Evolutionary conservation across 441 rosid species (phyloP), one percentile per base, ranked within the genome.

Genomic region (Pelargonium cotyledonis): DNA sequence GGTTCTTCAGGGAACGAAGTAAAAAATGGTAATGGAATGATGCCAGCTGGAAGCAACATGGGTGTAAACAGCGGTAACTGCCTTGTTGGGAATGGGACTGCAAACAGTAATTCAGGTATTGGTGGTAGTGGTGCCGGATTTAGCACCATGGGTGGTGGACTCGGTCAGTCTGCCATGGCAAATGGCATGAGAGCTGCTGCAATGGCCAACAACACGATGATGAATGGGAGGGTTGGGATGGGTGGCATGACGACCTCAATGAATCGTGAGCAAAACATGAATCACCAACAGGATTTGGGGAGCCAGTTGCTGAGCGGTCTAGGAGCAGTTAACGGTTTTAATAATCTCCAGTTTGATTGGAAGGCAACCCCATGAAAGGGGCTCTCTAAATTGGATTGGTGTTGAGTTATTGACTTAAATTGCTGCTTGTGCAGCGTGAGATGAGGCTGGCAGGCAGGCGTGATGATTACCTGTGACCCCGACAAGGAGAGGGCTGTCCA

Each of bases 131-230:
- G 61, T 16, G 61, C 3, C 8, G 61, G 61, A 55, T 88, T 75
- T 66, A 82, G 87, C 63, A 57, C 80, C 49, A 77, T 84, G 86
- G 86, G 85, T 49, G 86, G 85, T 49, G 91, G 89, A 65, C 78
- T 87, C 31, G 88, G 87, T 57, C 95, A 85, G 65, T 79, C 93
- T 57, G 82, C 83, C 41, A 75, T 82, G 79, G 88, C 71, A 12
- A 88, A 88, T 74, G 61, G 61, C 18, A 55, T 55, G 61, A 55
- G 61, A 55, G 61, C 61, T 16, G 61, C 61, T 55, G 61, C 61
- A 55, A 55, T 55, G 23, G 61, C 26, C 7, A 55, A 55, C 61
- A 55, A 55, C 19, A 15, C 19, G 8, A 55, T 55, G 61, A 55
- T 55, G 61, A 55, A 55, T 16, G 61, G 61, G 19, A 55, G 61